A percentile compares a stretch with the other conserved stretches of the same genome.
These are phyloP conservation scores for Shiraia bambusicola DNA, from an alignment of 2,329 filamentous ascomycete genomes.

Conservation along the genomic window DNA sequence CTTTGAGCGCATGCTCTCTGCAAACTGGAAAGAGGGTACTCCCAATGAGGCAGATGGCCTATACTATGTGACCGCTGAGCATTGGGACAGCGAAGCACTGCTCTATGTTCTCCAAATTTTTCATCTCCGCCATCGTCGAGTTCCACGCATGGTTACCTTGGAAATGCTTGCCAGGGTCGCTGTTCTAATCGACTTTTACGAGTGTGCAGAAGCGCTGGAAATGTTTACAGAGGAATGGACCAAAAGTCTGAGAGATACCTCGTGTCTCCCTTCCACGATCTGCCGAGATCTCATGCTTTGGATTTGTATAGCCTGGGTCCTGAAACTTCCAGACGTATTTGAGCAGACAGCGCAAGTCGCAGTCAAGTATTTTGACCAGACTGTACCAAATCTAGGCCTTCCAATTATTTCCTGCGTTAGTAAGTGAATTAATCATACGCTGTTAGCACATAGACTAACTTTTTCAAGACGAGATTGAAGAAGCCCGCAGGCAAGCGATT, in stretches of 20 bases:
- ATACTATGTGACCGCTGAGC: conserved; percentile 10
- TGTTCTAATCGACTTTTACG: conserved; percentile 48
- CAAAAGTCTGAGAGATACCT: conserved; percentile 13
- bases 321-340: conserved; percentile 13
- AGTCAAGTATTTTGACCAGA: conserved; percentile 4
- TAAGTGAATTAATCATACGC: background rate
- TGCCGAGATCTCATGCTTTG: conserved; percentile 23
- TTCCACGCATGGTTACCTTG: conserved; percentile 44
- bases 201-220: conserved; percentile 48
- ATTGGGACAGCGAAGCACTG: conserved; percentile 44
- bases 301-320: conserved; percentile 25
- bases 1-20: conserved; percentile 3
- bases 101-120: conserved; percentile 50
- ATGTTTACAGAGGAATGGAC: conserved; percentile 48
- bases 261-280: conserved; percentile 7
- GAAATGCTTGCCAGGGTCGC: conserved; percentile 50
- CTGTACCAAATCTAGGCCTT: conserved; percentile 4
- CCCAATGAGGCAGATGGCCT: conserved; percentile 6
- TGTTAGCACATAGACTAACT: conserved; percentile 1
- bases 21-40: conserved; percentile 3
- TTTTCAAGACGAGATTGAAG: conserved; percentile 7
- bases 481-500: conserved; percentile 4
- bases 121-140: conserved; percentile 46
- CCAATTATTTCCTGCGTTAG: conserved; percentile 6
- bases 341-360: conserved; percentile 6